Evolutionary conservation across 2,329 filamentous ascomycete species (phyloP).

Genomic region (Stemphylium lycopersici): DNA sequence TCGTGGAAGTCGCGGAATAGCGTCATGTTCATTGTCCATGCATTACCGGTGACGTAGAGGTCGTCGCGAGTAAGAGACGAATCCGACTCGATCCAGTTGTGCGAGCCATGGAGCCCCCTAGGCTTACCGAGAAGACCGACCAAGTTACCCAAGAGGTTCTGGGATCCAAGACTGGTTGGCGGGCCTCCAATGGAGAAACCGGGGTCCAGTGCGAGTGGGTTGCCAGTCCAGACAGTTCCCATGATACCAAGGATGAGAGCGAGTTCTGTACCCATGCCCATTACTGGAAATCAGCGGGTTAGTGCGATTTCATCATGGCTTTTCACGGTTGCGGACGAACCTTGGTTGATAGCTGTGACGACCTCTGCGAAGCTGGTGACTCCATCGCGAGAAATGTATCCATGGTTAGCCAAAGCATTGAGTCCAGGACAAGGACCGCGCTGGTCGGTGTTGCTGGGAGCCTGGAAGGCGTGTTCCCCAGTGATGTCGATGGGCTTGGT

Average conservation of each 20-base stretch:
- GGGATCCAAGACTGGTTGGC: slow-evolving; percentile 35
- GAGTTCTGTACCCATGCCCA: slow-evolving; percentile 53
- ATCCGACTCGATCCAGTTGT: slow-evolving; percentile 54
- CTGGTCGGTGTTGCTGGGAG: slow-evolving; percentile 49
- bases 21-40: slow-evolving; percentile 51
- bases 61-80: slow-evolving; percentile 52
- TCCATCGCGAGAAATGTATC: slow-evolving; percentile 36
- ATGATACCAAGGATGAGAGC: slow-evolving; percentile 51
- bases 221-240: slow-evolving; percentile 58
- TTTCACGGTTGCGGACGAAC: slow-evolving; percentile 31
- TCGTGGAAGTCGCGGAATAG: slow-evolving; percentile 55
- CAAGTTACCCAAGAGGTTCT: slow-evolving; percentile 53
- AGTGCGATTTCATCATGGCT: background rate
- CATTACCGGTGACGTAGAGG: slow-evolving; percentile 50
- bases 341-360: slow-evolving; percentile 51
- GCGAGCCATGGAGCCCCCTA: slow-evolving; percentile 53
- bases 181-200: slow-evolving; percentile 59
- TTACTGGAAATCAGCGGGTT: slow-evolving; percentile 40
- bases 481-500: slow-evolving; percentile 38
- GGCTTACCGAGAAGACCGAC: slow-evolving; percentile 51
- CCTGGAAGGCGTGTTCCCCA: slow-evolving; percentile 36
- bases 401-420: slow-evolving; percentile 52
- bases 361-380: slow-evolving; percentile 52
- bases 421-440: slow-evolving; percentile 52
- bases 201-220: slow-evolving; percentile 57